These are phyloP conservation scores for Nemania abortiva DNA, from an alignment of 2,329 filamentous ascomycete genomes.

Conservation along the genomic window DNA sequence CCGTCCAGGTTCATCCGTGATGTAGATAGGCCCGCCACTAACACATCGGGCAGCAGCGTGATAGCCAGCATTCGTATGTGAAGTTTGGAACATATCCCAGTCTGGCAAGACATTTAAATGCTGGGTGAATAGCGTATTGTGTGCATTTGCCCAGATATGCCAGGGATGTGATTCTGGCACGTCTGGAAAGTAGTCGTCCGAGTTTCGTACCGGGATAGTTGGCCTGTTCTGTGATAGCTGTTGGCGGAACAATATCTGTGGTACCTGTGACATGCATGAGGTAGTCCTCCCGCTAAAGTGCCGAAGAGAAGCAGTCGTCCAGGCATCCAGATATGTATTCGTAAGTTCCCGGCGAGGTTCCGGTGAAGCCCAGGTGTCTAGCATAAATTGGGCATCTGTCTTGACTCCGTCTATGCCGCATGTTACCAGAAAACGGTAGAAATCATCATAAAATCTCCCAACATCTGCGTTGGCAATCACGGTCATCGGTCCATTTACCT, in stretches of 20 bases:
- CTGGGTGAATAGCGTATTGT: constrained; percentile 85
- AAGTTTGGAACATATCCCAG: constrained; percentile 78
- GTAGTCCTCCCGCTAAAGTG: constrained; percentile 84
- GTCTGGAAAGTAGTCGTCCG: constrained; percentile 91
- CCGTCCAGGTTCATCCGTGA: constrained; percentile 88
- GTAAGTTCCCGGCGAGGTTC: constrained; percentile 78
- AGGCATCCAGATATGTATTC: constrained; percentile 84
- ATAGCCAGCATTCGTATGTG: constrained; percentile 78
- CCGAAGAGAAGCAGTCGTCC: constrained; percentile 81
- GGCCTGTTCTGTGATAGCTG: constrained; percentile 83
- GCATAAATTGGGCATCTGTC: constrained; percentile 90
- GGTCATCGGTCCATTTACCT: constrained; percentile 73
- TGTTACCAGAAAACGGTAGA: constrained; percentile 82
- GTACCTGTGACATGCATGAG: constrained; percentile 94
- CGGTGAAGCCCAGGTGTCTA: constrained; percentile 80
- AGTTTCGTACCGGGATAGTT: constrained; percentile 82
- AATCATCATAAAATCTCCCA: constrained; percentile 84
- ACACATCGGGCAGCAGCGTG: constrained; percentile 92
- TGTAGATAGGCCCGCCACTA: constrained; percentile 91
- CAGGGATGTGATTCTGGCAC: constrained; percentile 85
- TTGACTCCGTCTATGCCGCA: constrained; percentile 89
- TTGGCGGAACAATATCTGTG: constrained; percentile 86
- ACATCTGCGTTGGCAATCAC: constrained; percentile 82
- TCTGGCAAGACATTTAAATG: constrained; percentile 90
- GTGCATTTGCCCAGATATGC: constrained; percentile 95